Conservation (phyloP, 129 eudicot genomes). For the Pulicaria dysenterica region DNA sequence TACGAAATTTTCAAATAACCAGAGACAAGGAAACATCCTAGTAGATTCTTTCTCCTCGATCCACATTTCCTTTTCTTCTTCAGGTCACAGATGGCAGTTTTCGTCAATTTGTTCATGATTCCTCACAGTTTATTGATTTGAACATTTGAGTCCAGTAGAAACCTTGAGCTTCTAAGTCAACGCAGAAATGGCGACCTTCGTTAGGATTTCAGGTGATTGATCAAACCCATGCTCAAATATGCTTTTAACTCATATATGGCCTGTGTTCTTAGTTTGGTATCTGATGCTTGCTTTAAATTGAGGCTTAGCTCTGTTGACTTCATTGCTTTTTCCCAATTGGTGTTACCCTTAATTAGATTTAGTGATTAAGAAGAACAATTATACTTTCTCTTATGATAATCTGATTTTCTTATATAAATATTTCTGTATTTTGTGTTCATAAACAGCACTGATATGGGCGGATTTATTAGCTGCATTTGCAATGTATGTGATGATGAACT, state of each 20-base stretch:
- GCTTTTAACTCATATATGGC: background rate
- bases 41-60: background rate
- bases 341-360: no score
- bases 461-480: conserved; percentile 51
- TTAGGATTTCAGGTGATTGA: conserved; percentile 43
- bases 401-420: no score
- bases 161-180: conserved; percentile 21
- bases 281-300: conserved; percentile 3
- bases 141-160: background rate
- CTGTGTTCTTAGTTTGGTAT: conserved; percentile 8
- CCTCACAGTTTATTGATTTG: background rate
- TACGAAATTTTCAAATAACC: no score
- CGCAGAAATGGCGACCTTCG: conserved; percentile 36
- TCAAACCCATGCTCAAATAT: background rate
- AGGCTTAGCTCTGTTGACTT: no score
- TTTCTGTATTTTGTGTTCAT: no score
- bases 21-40: no score
- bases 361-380: no score
- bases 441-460: conserved; percentile 48
- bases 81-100: background rate
- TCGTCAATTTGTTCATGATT: background rate
- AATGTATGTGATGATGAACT: conserved; percentile 51
- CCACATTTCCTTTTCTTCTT: background rate
- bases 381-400: no score
- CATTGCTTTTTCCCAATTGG: no score